Evolutionary conservation across 1,284 basidiomycete genomes (phyloP), one percentile per base, ranked within the genome.

Genomic region (Malassezia pachydermatis): DNA sequence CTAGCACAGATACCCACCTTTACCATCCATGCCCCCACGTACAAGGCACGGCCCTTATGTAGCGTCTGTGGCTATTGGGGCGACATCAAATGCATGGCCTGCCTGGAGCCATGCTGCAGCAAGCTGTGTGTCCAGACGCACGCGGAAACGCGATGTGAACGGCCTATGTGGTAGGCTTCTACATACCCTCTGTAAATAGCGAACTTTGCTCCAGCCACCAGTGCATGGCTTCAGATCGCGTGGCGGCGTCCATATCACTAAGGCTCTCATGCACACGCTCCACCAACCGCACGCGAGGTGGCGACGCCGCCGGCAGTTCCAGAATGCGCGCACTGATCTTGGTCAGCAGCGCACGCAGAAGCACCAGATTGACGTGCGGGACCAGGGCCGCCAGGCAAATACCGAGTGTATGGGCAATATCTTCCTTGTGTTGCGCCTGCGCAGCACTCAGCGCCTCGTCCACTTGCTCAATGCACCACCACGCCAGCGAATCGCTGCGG

Each of bases 201-300:
- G 34, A 46, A 13, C 65, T 54, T 14, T 64, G 45, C 30, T 62
- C 58, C n/a, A 67, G 45, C 67, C 67, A 70, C 67, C 67, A 70
- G 16, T 58, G 41, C 33, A 69, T 37, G 9, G 65, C 67, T 41
- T 69, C 67, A 24, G 65, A 63, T 6, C 63, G 45, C 16, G 64
- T 65, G 25, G 63, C 59, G 1, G 63, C 64, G 35, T 70, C 65
- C 27, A 70, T 55, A 9, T 55, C 62, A 28, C 55, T 51, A 16
- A 70, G 49, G 2, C 61, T 54, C 9, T 62, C 60, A 30, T 62
- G 67, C 10, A 59, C 57, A 35, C 59, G 55, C 41, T 62, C 57
- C 57, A 69, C 48, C 59, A 39, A 14, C 37, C 47, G 9, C 36
- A 8, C 30, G 42, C 48, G 49, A 50, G 39, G 47, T 28, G 47